Evolutionary conservation across 257 asterid genomes (phyloP).

Genomic region (Asclepias syriaca): DNA sequence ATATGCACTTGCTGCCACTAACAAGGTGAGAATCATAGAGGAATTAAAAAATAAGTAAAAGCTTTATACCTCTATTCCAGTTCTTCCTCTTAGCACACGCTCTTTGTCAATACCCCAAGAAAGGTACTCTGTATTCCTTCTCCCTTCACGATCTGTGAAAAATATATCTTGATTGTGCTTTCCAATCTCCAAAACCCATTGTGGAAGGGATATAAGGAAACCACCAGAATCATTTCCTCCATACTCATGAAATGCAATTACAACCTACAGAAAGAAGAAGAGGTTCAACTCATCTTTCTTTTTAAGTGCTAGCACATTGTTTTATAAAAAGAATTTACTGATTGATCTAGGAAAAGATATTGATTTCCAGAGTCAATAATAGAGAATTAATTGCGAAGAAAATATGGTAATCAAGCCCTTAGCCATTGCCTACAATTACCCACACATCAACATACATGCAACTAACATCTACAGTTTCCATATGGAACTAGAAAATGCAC

Average conservation of each 20-base stretch:
- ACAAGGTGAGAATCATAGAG: background rate
- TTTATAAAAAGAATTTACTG: background rate
- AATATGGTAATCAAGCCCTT: background rate
- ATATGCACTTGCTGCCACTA: background rate
- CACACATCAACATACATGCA: background rate
- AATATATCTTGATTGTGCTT: slow-evolving; percentile 67
- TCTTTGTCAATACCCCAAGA: slow-evolving; percentile 79
- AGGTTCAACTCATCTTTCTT: background rate
- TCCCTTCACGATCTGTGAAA: slow-evolving; percentile 76
- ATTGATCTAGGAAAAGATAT: background rate
- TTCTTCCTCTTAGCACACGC: slow-evolving; percentile 68
- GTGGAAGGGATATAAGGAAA: slow-evolving; percentile 58
- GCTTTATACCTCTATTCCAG: slow-evolving; percentile 58
- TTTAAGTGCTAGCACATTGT: background rate
- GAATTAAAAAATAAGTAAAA: slow-evolving; percentile 6
- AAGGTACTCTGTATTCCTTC: slow-evolving; percentile 72
- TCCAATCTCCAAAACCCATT: slow-evolving; percentile 77
- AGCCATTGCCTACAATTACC: background rate
- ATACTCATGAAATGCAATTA: slow-evolving; percentile 65
- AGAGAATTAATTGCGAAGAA: background rate
- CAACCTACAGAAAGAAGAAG: slow-evolving; percentile 42
- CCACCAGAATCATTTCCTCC: slow-evolving; percentile 64
- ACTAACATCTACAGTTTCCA: background rate
- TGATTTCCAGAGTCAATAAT: background rate
- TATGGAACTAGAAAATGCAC: background rate